phyloP scores from a whole-genome alignment of 192 early-diverging fungal species.

The Funneliformis geosporum region DNA sequence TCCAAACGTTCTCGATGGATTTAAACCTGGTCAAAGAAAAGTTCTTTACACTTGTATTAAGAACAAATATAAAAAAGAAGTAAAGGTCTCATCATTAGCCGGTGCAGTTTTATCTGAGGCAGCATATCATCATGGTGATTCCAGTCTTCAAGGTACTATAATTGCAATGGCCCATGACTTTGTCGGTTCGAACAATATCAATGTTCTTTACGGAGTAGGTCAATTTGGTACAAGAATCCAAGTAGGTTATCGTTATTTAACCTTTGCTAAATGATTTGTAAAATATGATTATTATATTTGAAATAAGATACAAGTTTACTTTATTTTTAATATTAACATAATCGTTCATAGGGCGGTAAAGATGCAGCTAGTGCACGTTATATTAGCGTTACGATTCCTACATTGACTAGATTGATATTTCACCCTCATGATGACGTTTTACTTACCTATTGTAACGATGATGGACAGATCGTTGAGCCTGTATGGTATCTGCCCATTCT shows the following conservation, averaged over 20 bases:
- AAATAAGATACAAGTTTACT: too few relatives aligned
- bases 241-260: constrained; percentile 28
- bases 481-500: constrained; percentile 91
- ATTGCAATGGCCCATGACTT: constrained; percentile 93
- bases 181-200: constrained; percentile 95
- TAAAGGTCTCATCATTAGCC: constrained; percentile 77
- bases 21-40: constrained; percentile 98
- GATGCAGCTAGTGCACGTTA: constrained; percentile 98
- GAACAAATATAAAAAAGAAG: constrained; percentile 72
- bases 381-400: constrained; percentile 77
- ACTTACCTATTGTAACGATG: constrained; percentile 82
- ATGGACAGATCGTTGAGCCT: constrained; percentile 89
- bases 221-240: constrained; percentile 90
- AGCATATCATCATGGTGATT: constrained; percentile 97
- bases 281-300: neutral
- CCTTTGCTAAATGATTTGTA: neutral
- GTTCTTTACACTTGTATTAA: constrained; percentile 87
- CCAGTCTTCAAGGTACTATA: constrained; percentile 79
- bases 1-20: constrained; percentile 89
- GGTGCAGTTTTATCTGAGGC: constrained; percentile 88
- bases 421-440: constrained; percentile 81
- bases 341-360: constrained; percentile 71
- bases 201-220: constrained; percentile 80
- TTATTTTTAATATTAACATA: constrained; percentile 15
- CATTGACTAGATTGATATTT: constrained; percentile 77